These are phyloP conservation scores for Collybiopsis luxurians DNA, from an alignment of 768 basidiomycete species.

Conservation along the genomic window DNA sequence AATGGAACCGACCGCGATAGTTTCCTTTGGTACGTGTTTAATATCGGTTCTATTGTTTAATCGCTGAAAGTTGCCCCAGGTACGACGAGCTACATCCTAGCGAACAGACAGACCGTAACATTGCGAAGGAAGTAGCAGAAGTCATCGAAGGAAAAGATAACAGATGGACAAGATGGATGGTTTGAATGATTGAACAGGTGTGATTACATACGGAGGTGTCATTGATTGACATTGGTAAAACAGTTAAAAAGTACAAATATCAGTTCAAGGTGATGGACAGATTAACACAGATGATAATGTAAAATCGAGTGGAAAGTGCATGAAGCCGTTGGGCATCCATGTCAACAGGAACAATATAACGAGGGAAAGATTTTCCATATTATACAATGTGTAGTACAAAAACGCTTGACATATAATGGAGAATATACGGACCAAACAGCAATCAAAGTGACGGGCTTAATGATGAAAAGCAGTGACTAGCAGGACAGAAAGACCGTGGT, in stretches of 20 bases:
- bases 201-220: too few relatives aligned
- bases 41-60: too few relatives aligned
- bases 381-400: too few relatives aligned
- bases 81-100: slow-evolving; percentile 47
- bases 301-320: background rate
- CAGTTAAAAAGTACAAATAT: background rate
- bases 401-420: too few relatives aligned
- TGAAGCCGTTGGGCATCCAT: too few relatives aligned
- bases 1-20: slow-evolving; percentile 38
- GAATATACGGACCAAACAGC: background rate
- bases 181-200: too few relatives aligned
- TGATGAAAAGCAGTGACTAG: slow-evolving; percentile 36
- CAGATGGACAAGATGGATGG: slow-evolving; percentile 41
- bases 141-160: slow-evolving; percentile 35
- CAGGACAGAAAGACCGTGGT: slow-evolving; percentile 30
- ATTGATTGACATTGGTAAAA: too few relatives aligned
- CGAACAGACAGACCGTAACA: slow-evolving; percentile 41
- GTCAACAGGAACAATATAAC: too few relatives aligned
- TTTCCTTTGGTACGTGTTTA: slow-evolving; percentile 49
- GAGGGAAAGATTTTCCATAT: too few relatives aligned
- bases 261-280: background rate
- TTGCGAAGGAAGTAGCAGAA: slow-evolving; percentile 40
- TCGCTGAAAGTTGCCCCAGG: too few relatives aligned
- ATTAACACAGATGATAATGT: background rate
- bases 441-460: background rate